Base-by-base conservation (phyloP, 179 eudicot species). In the Patellifolia procumbens region DNA sequence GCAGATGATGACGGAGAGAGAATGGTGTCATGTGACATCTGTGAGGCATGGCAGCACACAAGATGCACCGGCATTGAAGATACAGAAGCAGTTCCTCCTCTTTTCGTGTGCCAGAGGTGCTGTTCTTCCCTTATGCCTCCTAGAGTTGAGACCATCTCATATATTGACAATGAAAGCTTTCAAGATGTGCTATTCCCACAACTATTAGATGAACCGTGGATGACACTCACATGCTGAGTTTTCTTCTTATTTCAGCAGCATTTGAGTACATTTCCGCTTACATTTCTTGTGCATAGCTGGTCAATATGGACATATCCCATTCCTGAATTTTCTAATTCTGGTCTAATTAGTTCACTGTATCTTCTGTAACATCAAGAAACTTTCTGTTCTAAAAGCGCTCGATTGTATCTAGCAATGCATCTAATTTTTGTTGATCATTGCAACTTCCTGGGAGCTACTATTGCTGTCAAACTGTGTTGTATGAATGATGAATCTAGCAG, bases 11-110 rank as follows among this genome's bases (percentile, higher is more conserved):
- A 94, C 73, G 98, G 98, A 60, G 98, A 94, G 81, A 83, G 94
- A 84, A 94, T 94, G 98, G 90, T 92, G 68, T 84, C 94, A 0
- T 94, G 98, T 78, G 98, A 94, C 64, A 74, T 89, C 5, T 94
- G 98, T 74, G 98, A 92, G 78, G 80, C 84, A 3, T 94, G 98
- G 98, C 94, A 94, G 80, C 97, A 94, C 64, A 94, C 97, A 0
- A 75, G 86, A 16, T 94, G 98, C 76, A 80, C 84, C 37, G 97
- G 98, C 13, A 92, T 94, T 59, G 86, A 80, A 24, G 98, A 94
- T 48, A 69, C 83, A 15, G 91, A 89, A 35, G 79, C 83, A 1
- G 93, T 92, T 53, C 98, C 98, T 0, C 91, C 89, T 3, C 74
- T 94, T 66, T 94, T 89, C 39, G 80, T 90, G 19, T 94, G 98